Evolutionary conservation across 768 basidiomycete genomes (phyloP), one percentile per base, ranked within the genome.

Genomic region (Hydnomerulius pinastri): DNA sequence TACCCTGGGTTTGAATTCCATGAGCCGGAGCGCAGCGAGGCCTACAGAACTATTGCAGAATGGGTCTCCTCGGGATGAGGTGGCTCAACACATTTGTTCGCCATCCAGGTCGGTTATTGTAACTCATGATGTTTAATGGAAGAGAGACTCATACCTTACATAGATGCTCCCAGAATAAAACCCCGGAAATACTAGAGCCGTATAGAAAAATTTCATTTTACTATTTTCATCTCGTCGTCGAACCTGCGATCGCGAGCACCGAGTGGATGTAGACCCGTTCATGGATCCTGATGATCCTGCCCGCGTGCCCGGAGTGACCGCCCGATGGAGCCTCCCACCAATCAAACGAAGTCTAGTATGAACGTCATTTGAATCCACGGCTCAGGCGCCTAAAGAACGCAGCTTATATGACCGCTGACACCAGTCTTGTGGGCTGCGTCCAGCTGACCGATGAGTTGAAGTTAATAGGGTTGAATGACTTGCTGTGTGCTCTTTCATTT

Each of bases 21-120:
- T 62, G 78, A 82, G 51, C 77, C 79, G 17, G 79, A 80, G 63
- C 65, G 77, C 50, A 74, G 72, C 20, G 63, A 76, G 43, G 76
- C 77, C 1, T 64, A 77, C 43, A 69, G 70, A 52, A 73, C 63
- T 17, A 77, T 82, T 44, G 74, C 73, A 24, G 63, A 71, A 47
- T 81, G 81, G 80, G 17, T 50, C 58, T 29, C 54, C 49, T 65
- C 65, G 60, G 65, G 28, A 46, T 43, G 53, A 54, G 38, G 65
- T 66, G 56, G 56, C 62, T 55, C 59, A 18, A 48, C 51, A 38
- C 35, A 51, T 36, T 35, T 51, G 51, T 53, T 63, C 55, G 58
- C 55, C 61, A 56, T 56, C 24, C 12, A 27, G 35, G 13, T 30
- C 35, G 21, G 32, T 44, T 33, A 12, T 44, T 44, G 50, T 46